Conservation (phyloP, 768 basidiomycete species). For the Mycena indigotica region DNA sequence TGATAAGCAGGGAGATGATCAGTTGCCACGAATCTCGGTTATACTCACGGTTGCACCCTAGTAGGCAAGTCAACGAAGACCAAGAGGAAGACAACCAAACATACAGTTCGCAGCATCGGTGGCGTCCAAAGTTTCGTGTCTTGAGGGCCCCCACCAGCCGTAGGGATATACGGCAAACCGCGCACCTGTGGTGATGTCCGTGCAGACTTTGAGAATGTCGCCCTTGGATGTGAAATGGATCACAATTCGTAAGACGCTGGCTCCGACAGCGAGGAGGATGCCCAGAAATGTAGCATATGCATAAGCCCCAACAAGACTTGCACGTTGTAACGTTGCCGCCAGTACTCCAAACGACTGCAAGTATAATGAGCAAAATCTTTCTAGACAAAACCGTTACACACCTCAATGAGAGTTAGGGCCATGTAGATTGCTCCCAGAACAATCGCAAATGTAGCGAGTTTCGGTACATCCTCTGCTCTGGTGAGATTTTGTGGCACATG, state of each 20-base stretch:
- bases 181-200: slow-evolving; percentile 36
- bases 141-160: slow-evolving; percentile 57
- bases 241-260: slow-evolving; percentile 57
- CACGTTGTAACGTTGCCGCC: slow-evolving; percentile 58
- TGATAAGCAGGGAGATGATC: slow-evolving; percentile 63
- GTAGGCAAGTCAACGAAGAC: slow-evolving; percentile 11
- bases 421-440: slow-evolving; percentile 63
- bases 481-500: not conserved
- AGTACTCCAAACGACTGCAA: slow-evolving; percentile 51
- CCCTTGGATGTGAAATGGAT: slow-evolving; percentile 72
- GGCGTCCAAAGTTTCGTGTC: slow-evolving; percentile 30
- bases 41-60: slow-evolving; percentile 69
- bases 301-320: slow-evolving; percentile 55
- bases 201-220: slow-evolving; percentile 61
- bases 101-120: slow-evolving; percentile 51
- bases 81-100: slow-evolving; percentile 18
- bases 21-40: slow-evolving; percentile 66
- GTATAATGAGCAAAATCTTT: too few species aligned
- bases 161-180: slow-evolving; percentile 39
- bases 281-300: slow-evolving; percentile 52
- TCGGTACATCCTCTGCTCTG: slow-evolving; percentile 38
- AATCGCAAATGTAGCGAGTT: slow-evolving; percentile 57
- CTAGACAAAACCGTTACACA: too few species aligned
- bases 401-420: slow-evolving; percentile 51
- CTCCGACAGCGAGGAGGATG: slow-evolving; percentile 50